These are phyloP conservation scores for Calonectria pauciramosa DNA, from an alignment of 2,329 filamentous ascomycete genomes.

Conservation along the genomic window DNA sequence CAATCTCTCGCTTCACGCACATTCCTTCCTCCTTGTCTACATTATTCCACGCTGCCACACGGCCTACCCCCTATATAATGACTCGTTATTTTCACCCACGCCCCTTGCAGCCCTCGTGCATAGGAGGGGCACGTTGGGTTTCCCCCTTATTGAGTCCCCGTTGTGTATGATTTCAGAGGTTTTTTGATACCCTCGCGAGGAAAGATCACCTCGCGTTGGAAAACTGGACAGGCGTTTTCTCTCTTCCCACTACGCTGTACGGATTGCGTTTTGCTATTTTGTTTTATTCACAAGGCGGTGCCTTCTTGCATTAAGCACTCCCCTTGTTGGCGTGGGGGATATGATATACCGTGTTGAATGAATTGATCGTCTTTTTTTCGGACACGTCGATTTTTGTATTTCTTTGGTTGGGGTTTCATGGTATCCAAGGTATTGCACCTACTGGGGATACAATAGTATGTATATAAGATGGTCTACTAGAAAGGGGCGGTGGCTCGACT, in stretches of 20 bases:
- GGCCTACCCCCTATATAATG: slow-evolving; percentile 33
- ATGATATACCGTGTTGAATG: slow-evolving; percentile 1
- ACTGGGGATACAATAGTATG: background rate
- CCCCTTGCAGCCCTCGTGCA: background rate
- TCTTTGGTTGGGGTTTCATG: background rate
- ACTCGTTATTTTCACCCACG: slow-evolving; percentile 20
- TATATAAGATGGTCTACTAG: background rate
- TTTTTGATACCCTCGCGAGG: slow-evolving; percentile 46
- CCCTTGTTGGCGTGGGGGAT: slow-evolving; percentile 14
- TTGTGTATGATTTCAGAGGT: slow-evolving; percentile 32
- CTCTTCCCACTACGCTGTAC: slow-evolving; percentile 22
- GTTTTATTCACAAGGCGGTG: background rate
- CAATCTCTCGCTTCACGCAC: background rate
- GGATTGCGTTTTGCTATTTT: slow-evolving; percentile 8
- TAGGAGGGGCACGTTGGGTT: slow-evolving; percentile 4
- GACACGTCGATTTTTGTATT: background rate
- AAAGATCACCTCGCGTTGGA: slow-evolving; percentile 41
- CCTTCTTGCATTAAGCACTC: background rate
- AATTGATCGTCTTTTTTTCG: background rate
- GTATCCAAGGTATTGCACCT: background rate
- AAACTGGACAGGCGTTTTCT: slow-evolving; percentile 33
- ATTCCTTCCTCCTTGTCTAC: background rate
- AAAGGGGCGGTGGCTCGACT: slow-evolving; percentile 1
- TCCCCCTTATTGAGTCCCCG: slow-evolving; percentile 23
- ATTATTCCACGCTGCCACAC: slow-evolving; percentile 12